These are phyloP conservation scores for Fusarium sambucinum DNA, from an alignment of 2,329 filamentous ascomycete species.

Conservation along the genomic window DNA sequence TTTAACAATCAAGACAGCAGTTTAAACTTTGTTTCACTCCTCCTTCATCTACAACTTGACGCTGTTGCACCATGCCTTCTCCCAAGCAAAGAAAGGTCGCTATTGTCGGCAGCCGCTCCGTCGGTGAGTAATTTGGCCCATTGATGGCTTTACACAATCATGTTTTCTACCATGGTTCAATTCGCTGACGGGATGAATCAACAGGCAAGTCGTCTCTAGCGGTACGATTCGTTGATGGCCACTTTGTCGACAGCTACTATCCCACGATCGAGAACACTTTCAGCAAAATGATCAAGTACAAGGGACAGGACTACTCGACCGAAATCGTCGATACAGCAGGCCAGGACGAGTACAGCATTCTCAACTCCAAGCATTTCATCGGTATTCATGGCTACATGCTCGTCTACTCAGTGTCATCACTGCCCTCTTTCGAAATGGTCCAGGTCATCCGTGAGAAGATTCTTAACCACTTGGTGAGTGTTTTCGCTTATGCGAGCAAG, in stretches of 20 bases:
- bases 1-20: conserved; percentile 21
- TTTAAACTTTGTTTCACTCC: conserved; percentile 29
- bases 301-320: conserved; percentile 91
- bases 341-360: conserved; percentile 98
- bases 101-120: conserved; percentile 93
- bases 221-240: conserved; percentile 95
- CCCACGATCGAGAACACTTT: conserved; percentile 99
- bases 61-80: conserved; percentile 51
- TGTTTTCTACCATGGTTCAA: background rate
- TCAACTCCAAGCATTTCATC: conserved; percentile 99
- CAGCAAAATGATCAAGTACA: conserved; percentile 92
- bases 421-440: conserved; percentile 97
- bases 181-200: conserved; percentile 18
- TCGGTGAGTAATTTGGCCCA: conserved; percentile 61
- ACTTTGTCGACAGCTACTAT: conserved; percentile 99
- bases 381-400: conserved; percentile 99
- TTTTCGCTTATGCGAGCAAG: background rate
- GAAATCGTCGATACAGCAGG: conserved; percentile 99
- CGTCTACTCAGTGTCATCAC: conserved; percentile 95
- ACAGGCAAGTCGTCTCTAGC: conserved; percentile 97
- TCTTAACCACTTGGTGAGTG: conserved; percentile 88
- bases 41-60: conserved; percentile 19
- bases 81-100: conserved; percentile 94
- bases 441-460: conserved; percentile 97
- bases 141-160: background rate